Evolutionary conservation across 2,329 filamentous ascomycete genomes (phyloP).

Genomic region (Macrophomina phaseolina): DNA sequence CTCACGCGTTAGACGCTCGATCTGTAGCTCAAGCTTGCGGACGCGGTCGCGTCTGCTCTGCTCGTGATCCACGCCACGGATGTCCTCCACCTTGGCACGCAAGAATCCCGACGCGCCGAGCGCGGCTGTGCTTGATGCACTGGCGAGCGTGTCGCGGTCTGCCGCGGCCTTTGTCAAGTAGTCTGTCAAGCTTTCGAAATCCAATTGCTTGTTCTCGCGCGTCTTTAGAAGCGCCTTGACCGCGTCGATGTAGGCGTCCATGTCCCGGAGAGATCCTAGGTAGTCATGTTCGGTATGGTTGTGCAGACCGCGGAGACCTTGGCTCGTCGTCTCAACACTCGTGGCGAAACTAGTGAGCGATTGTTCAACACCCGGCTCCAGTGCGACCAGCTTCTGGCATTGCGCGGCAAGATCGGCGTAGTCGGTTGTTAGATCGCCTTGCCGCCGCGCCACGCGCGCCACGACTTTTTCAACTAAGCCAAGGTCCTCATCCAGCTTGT

Average conservation of each 20-base stretch:
- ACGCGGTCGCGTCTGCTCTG: slow-evolving; percentile 84
- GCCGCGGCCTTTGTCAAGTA: slow-evolving; percentile 90
- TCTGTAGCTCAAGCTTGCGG: slow-evolving; percentile 88
- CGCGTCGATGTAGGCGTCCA: slow-evolving; percentile 91
- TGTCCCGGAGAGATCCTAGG: slow-evolving; percentile 87
- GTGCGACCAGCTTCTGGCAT: slow-evolving; percentile 88
- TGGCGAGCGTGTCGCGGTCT: slow-evolving; percentile 81
- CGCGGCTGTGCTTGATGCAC: slow-evolving; percentile 65
- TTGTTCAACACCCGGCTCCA: slow-evolving; percentile 85
- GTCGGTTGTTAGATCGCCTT: slow-evolving; percentile 85
- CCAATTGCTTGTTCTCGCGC: slow-evolving; percentile 95
- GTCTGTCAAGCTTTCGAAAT: slow-evolving; percentile 94
- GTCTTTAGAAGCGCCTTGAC: slow-evolving; percentile 88
- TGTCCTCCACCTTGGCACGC: slow-evolving; percentile 93
- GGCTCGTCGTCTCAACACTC: slow-evolving; percentile 81
- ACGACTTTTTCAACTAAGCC: slow-evolving; percentile 96
- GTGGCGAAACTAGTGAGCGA: slow-evolving; percentile 85
- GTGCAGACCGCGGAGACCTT: slow-evolving; percentile 78
- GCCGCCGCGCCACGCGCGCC: slow-evolving; percentile 83
- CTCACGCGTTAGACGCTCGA: slow-evolving; percentile 85
- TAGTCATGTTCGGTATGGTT: slow-evolving; percentile 97
- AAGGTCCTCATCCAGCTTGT: slow-evolving; percentile 91
- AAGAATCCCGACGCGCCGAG: slow-evolving; percentile 85
- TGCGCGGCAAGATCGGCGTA: slow-evolving; percentile 89
- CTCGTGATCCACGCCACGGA: slow-evolving; percentile 95